These are phyloP conservation scores for Colletotrichum agaves DNA, from an alignment of 2,329 filamentous ascomycete species.

Conservation along the genomic window DNA sequence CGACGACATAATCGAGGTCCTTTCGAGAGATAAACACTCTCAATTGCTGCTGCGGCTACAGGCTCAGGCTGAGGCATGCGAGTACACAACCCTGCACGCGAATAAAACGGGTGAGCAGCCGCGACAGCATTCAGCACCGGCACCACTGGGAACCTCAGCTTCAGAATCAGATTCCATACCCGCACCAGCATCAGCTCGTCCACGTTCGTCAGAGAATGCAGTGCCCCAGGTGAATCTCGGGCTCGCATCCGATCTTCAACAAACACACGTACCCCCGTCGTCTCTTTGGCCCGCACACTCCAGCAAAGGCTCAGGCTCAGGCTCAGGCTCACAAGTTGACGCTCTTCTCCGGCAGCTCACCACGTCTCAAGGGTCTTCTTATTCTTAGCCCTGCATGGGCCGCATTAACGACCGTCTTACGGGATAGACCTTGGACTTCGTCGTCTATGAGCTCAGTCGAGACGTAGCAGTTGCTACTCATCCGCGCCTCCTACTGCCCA, in stretches of 20 bases:
- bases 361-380: constrained; percentile 30
- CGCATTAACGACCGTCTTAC: constrained; percentile 31
- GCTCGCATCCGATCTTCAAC: constrained; percentile 33
- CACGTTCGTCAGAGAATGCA: constrained; percentile 30
- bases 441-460: constrained; percentile 22
- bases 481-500: constrained; percentile 12
- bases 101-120: neutral
- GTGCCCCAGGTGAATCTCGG: constrained; percentile 26
- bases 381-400: constrained; percentile 34
- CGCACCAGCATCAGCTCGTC: constrained; percentile 25
- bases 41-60: constrained; percentile 14
- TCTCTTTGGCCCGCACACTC: constrained; percentile 23
- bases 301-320: neutral
- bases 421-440: constrained; percentile 34
- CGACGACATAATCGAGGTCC: neutral
- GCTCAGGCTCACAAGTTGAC: constrained; percentile 1
- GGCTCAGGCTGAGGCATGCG: neutral
- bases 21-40: neutral
- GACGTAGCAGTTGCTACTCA: constrained; percentile 17
- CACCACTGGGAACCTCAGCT: neutral
- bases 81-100: neutral
- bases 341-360: neutral
- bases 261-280: constrained; percentile 26
- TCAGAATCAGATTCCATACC: constrained; percentile 20
- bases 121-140: neutral